Evolutionary conservation across 139 green algal genomes (phyloP).

Genomic region (Chlorella ohadii): DNA sequence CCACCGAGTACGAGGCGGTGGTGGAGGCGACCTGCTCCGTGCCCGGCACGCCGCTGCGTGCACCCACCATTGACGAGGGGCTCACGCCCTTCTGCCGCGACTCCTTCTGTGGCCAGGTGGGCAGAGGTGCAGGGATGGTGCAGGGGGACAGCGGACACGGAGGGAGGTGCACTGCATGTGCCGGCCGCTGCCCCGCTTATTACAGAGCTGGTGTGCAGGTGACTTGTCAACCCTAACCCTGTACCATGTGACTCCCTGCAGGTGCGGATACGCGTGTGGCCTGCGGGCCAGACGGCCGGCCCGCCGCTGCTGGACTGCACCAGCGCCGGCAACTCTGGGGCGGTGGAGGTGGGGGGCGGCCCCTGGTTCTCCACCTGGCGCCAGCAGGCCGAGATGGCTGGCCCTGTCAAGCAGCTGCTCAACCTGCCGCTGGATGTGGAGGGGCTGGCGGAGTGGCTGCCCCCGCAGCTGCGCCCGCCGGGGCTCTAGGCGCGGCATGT

Average conservation of each 20-base stretch:
- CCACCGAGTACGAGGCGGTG: conserved; percentile 76
- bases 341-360: conserved; percentile 92
- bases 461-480: conserved; percentile 63
- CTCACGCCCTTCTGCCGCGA: conserved; percentile 89
- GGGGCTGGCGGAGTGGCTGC: conserved; percentile 51
- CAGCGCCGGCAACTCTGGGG: conserved; percentile 55
- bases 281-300: background rate
- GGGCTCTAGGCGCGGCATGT: conserved; percentile 59
- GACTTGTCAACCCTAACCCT: too few species aligned
- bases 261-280: conserved; percentile 77
- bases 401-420: conserved; percentile 80
- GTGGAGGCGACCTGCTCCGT: conserved; percentile 72
- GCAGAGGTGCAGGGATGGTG: background rate
- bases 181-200: too few species aligned
- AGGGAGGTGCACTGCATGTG: too few species aligned
- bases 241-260: too few species aligned
- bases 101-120: conserved; percentile 86
- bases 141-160: too few species aligned
- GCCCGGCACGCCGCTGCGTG: conserved; percentile 69
- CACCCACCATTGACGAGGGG: conserved; percentile 83
- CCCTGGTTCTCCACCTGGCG: conserved; percentile 90
- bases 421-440: conserved; percentile 82
- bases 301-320: conserved; percentile 74
- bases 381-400: conserved; percentile 78
- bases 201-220: too few species aligned